These are phyloP conservation scores for Penicillium sp. DNA, from an alignment of 2,329 filamentous ascomycete species.

Conservation along the genomic window DNA sequence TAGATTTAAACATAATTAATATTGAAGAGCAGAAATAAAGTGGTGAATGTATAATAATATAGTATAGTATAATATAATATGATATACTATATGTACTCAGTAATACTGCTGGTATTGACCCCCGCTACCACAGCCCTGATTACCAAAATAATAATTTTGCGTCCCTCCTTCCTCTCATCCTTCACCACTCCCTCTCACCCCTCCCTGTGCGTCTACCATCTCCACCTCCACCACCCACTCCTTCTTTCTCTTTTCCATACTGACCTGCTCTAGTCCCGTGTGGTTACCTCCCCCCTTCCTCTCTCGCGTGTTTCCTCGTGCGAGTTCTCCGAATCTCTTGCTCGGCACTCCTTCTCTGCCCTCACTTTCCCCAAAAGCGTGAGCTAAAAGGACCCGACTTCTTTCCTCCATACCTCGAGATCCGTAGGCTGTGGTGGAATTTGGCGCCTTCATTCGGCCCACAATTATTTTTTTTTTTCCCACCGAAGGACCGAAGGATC, in stretches of 20 bases:
- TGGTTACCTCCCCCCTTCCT: constrained; percentile 15
- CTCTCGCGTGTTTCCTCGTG: constrained; percentile 16
- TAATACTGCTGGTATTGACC: too few species aligned
- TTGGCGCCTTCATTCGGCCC: neutral
- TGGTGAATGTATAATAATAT: too few species aligned
- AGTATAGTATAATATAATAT: too few species aligned
- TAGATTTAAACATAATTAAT: too few species aligned
- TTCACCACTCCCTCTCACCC: constrained; percentile 24
- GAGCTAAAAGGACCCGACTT: constrained; percentile 11
- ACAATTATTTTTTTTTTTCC: constrained; percentile 2
- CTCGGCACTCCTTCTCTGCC: constrained; percentile 23
- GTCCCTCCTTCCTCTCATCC: constrained; percentile 23
- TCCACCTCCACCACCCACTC: constrained; percentile 5
- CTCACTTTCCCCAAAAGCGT: neutral
- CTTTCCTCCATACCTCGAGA: constrained; percentile 15
- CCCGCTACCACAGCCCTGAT: constrained; percentile 31
- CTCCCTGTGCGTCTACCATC: constrained; percentile 22
- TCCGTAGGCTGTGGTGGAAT: neutral
- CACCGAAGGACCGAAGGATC: constrained; percentile 30
- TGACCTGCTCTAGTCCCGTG: constrained; percentile 12
- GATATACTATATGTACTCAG: too few species aligned
- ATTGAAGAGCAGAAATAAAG: too few species aligned
- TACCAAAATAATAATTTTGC: constrained; percentile 34
- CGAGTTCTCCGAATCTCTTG: constrained; percentile 23
- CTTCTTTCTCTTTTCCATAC: neutral